A percentile compares a stretch with the other conserved stretches of the same genome.
Conservation (phyloP, 2,329 filamentous ascomycete genomes). For the Aspergillus bombycis region DNA sequence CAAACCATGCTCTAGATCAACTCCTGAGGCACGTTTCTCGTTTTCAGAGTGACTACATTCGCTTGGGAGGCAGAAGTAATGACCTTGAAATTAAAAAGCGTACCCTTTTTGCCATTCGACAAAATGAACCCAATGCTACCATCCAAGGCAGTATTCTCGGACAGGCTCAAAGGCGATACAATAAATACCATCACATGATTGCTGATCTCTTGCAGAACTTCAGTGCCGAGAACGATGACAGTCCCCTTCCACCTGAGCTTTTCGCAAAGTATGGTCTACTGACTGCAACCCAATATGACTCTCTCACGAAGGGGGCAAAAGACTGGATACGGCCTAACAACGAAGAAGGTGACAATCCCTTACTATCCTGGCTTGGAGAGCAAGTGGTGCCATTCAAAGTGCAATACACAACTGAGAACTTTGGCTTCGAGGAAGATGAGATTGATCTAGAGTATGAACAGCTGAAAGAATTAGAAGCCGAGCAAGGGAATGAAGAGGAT, state of each 20-base stretch:
- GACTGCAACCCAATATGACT: slow-evolving; percentile 64
- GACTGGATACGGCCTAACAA: slow-evolving; percentile 44
- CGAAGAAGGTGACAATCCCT: slow-evolving; percentile 34
- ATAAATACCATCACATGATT: slow-evolving; percentile 47
- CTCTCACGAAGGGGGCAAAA: slow-evolving; percentile 56
- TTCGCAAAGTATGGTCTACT: slow-evolving; percentile 63
- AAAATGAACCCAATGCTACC: slow-evolving; percentile 31
- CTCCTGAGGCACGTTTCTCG: slow-evolving; percentile 66
- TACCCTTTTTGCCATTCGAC: slow-evolving; percentile 67
- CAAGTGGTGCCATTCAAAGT: slow-evolving; percentile 51
- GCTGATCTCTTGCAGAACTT: slow-evolving; percentile 49
- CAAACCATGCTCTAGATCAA: slow-evolving; percentile 89
- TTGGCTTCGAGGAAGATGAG: slow-evolving; percentile 61
- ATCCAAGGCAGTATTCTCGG: slow-evolving; percentile 46
- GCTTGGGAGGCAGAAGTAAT: slow-evolving; percentile 70
- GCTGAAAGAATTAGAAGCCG: slow-evolving; percentile 63
- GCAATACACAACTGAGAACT: slow-evolving; percentile 51
- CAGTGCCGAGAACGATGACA: slow-evolving; percentile 33
- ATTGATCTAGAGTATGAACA: slow-evolving; percentile 64
- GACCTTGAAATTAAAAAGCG: slow-evolving; percentile 66
- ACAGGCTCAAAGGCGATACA: slow-evolving; percentile 47
- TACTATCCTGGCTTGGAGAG: slow-evolving; percentile 63
- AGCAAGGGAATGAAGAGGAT: slow-evolving; percentile 56
- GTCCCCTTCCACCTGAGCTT: slow-evolving; percentile 56
- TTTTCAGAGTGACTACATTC: slow-evolving; percentile 66